A percentile compares a stretch with the other conserved stretches of the same genome.
Conservation (phyloP, 306 rosid genomes). For the Begonia peltatifolia region DNA sequence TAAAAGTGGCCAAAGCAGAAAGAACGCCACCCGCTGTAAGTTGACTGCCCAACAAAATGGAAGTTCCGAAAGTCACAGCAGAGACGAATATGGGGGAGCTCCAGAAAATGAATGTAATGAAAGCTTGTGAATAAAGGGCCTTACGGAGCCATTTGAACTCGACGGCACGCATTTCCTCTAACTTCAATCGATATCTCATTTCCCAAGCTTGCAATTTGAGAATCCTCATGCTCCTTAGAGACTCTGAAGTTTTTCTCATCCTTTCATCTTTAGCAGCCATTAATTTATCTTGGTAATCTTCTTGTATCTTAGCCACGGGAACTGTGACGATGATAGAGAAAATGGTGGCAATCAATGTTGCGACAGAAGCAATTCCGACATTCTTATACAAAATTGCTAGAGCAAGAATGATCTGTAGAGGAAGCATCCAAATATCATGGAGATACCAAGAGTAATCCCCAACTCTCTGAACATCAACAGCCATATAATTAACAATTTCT, state of each 20-base stretch:
- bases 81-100: constrained; percentile 99
- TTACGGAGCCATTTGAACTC: constrained; percentile 90
- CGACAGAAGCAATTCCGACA: constrained; percentile 86
- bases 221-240: constrained; percentile 90
- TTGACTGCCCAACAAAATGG: constrained; percentile 67
- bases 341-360: constrained; percentile 82
- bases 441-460: constrained; percentile 98
- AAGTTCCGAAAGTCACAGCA: constrained; percentile 79
- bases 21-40: constrained; percentile 95
- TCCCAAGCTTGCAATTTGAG: constrained; percentile 99
- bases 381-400: constrained; percentile 92
- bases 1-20: constrained; percentile 96
- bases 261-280: constrained; percentile 99
- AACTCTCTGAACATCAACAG: constrained; percentile 92
- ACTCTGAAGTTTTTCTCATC: constrained; percentile 96
- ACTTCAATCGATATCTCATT: constrained; percentile 51
- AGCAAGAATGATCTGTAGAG: constrained; percentile 85
- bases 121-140: constrained; percentile 97
- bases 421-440: constrained; percentile 99
- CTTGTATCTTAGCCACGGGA: constrained; percentile 80
- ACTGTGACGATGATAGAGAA: constrained; percentile 73
- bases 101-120: constrained; percentile 96
- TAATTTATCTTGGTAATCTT: constrained; percentile 83
- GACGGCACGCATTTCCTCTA: constrained; percentile 90
- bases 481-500: constrained; percentile 95